A percentile compares a stretch with the other conserved stretches of the same genome.
These are phyloP conservation scores for Fomitopsis schrenkii DNA, from an alignment of 1,284 basidiomycete species.

Conservation along the genomic window DNA sequence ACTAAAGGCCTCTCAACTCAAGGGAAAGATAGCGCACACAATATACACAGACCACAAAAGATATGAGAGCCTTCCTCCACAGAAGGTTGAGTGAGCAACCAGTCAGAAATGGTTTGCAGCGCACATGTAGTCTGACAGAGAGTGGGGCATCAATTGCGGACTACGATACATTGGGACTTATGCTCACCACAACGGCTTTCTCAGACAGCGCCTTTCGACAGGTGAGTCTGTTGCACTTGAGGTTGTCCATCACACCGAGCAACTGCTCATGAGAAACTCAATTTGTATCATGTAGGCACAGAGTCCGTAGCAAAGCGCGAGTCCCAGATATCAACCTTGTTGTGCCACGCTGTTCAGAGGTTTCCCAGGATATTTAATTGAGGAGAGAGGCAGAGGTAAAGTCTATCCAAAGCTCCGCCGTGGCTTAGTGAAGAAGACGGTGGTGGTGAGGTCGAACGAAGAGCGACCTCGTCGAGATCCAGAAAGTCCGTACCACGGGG, in stretches of 20 bases:
- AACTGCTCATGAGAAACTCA: no score
- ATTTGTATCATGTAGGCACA: no score
- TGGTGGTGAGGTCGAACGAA: no score
- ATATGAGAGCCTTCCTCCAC: constrained; percentile 65
- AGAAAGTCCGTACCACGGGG: no score
- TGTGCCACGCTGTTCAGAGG: no score
- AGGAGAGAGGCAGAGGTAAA: no score
- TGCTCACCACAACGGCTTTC: constrained; percentile 76
- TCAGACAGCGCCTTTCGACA: constrained; percentile 64
- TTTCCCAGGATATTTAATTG: no score
- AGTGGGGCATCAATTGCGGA: not conserved
- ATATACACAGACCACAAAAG: constrained; percentile 59
- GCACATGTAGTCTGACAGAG: constrained; percentile 31
- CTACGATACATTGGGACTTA: not conserved
- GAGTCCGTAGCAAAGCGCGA: no score
- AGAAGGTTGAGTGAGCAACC: not conserved
- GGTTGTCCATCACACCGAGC: constrained; percentile 28
- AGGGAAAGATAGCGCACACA: not conserved
- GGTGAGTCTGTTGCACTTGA: constrained; percentile 73
- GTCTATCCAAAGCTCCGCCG: no score
- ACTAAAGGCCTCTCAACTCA: constrained; percentile 37
- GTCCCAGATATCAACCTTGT: no score
- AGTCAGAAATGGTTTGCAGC: constrained; percentile 1
- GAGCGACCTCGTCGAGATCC: no score
- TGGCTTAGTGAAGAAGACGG: no score